These are phyloP conservation scores for Eucalyptus paniculata DNA, from an alignment of 345 rosid species.

Conservation along the genomic window DNA sequence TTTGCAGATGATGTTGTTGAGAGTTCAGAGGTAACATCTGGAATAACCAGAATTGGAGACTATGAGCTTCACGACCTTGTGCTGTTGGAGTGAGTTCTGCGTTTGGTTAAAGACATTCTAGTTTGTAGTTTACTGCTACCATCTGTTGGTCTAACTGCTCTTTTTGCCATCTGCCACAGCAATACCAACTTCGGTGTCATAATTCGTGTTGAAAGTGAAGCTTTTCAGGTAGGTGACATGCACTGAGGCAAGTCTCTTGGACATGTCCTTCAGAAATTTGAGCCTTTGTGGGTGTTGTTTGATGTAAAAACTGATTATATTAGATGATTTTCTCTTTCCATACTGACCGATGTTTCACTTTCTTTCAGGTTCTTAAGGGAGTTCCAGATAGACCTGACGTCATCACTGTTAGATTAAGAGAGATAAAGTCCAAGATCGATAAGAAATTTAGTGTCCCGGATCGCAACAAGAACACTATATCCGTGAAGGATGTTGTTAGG, in stretches of 20 bases:
- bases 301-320: neutral
- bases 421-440: slow-evolving; percentile 84
- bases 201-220: slow-evolving; percentile 95
- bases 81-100: slow-evolving; percentile 62
- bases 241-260: neutral
- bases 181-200: slow-evolving; percentile 84
- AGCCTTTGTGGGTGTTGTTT: neutral
- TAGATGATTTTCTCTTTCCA: neutral
- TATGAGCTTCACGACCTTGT: slow-evolving; percentile 97
- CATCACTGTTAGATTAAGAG: slow-evolving; percentile 75
- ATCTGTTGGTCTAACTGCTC: neutral
- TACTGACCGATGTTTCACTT: neutral
- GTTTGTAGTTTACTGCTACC: neutral
- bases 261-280: neutral
- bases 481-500: slow-evolving; percentile 74
- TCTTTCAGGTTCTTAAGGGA: slow-evolving; percentile 75
- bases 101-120: neutral
- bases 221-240: slow-evolving; percentile 52
- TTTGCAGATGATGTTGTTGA: slow-evolving; percentile 95
- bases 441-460: slow-evolving; percentile 67
- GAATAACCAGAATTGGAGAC: slow-evolving; percentile 76
- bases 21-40: slow-evolving; percentile 95
- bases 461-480: slow-evolving; percentile 48
- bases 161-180: slow-evolving; percentile 31
- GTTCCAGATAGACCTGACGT: slow-evolving; percentile 90